Evolutionary conservation across 2,329 filamentous ascomycete species (phyloP).

Genomic region (Endocalyx cinctus): DNA sequence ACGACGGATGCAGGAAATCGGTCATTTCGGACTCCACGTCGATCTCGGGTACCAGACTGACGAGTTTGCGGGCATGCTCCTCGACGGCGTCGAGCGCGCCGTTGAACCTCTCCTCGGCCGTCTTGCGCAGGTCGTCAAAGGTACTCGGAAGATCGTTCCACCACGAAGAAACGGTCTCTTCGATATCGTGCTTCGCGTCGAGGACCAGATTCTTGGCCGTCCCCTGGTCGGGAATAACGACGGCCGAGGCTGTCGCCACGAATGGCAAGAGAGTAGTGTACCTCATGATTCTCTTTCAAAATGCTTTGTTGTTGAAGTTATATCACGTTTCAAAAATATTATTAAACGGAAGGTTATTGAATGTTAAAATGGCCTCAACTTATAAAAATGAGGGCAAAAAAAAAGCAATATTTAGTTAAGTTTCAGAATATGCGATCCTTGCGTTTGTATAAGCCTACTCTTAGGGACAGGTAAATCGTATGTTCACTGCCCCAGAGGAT

Average conservation of each 20-base stretch:
- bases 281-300: conserved; percentile 17
- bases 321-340: too few species aligned
- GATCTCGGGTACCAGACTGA: conserved; percentile 10
- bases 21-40: conserved; percentile 9
- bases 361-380: neutral
- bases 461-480: too few species aligned
- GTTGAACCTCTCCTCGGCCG: conserved; percentile 9
- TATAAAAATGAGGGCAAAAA: neutral
- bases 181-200: conserved; percentile 12
- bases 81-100: conserved; percentile 12
- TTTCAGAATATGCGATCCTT: neutral
- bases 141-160: conserved; percentile 8
- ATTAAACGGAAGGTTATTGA: neutral
- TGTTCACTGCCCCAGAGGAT: too few species aligned
- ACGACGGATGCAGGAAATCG: conserved; percentile 13
- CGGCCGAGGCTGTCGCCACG: conserved; percentile 14
- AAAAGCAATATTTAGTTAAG: neutral
- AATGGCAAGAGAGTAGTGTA: conserved; percentile 18
- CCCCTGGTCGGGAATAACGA: conserved; percentile 25
- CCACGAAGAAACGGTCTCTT: conserved; percentile 16
- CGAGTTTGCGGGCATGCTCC: conserved; percentile 10
- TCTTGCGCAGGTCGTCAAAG: conserved; percentile 13
- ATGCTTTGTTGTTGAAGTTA: too few species aligned
- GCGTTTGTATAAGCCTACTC: neutral
- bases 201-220: conserved; percentile 21